These are phyloP conservation scores for Pythium sukuiense DNA, from an alignment of 352 stramenopile species.

Conservation along the genomic window DNA sequence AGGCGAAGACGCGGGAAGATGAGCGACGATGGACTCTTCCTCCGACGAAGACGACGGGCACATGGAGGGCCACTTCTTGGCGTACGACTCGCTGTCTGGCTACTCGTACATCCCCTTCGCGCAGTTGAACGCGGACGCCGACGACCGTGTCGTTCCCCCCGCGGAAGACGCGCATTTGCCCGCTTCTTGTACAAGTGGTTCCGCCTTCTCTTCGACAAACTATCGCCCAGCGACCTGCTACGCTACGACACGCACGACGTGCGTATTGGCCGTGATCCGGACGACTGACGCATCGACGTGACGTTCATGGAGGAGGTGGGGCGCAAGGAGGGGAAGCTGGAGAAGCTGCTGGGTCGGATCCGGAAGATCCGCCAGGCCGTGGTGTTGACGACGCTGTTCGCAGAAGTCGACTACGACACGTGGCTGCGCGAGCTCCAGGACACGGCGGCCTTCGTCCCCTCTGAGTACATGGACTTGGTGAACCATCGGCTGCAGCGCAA, in stretches of 20 bases:
- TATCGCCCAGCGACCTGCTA: neutral
- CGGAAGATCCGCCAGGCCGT: neutral
- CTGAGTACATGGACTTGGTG: neutral
- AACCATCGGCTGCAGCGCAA: neutral
- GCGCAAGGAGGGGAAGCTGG: neutral
- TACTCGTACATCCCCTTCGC: neutral
- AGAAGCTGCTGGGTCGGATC: neutral
- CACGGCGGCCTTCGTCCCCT: neutral
- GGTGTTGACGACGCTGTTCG: neutral
- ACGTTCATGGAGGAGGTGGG: neutral
- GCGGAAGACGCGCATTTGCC: neutral
- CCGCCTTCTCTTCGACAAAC: neutral
- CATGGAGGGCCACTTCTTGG: too few relatives aligned
- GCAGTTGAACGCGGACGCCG: neutral
- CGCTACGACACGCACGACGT: neutral
- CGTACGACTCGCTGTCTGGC: neutral
- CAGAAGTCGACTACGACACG: neutral
- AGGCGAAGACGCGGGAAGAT: neutral
- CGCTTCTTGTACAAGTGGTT: neutral
- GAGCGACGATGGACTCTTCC: neutral
- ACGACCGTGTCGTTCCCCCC: neutral
- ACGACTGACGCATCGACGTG: neutral
- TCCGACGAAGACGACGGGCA: neutral
- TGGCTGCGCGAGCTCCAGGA: neutral
- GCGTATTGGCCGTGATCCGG: neutral